phyloP scores from a whole-genome alignment of 352 stramenopile genomes.

The Globisporangium middletonii region DNA sequence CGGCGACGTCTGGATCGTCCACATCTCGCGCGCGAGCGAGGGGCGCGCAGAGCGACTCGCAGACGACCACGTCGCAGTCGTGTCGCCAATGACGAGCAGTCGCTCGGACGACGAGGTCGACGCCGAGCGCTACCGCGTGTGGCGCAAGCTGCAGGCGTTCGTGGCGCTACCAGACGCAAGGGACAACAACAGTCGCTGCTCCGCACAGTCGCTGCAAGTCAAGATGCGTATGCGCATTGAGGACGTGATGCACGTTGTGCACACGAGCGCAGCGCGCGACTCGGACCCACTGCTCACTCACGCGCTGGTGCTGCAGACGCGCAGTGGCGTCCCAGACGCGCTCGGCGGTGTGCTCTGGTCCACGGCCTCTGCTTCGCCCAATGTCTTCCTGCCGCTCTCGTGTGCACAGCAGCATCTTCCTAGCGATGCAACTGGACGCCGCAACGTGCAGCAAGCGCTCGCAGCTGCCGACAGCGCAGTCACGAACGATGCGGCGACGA shows the following conservation, averaged over 20 bases:
- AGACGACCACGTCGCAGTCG: slow-evolving; percentile 1
- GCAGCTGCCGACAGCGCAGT: background rate
- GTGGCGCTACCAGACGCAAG: background rate
- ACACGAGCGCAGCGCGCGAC: background rate
- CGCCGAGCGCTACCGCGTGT: background rate
- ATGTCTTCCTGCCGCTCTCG: background rate
- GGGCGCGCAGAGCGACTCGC: background rate
- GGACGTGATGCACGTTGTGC: background rate
- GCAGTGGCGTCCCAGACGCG: background rate
- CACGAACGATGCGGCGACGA: background rate
- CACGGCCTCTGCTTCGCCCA: background rate
- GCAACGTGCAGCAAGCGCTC: no score
- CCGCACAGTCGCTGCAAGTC: background rate
- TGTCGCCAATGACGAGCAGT: background rate
- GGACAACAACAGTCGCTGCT: background rate
- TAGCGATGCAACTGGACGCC: background rate
- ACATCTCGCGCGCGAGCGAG: slow-evolving; percentile 30
- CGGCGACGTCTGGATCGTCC: slow-evolving; percentile 76
- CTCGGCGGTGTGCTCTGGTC: background rate
- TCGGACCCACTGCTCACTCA: background rate
- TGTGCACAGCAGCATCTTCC: background rate
- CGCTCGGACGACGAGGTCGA: background rate
- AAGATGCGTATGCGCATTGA: background rate
- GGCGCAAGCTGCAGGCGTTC: background rate
- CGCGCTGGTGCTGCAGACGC: background rate